Evolutionary conservation across 345 rosid species (phyloP), one percentile per base, ranked within the genome.

Genomic region (Sonneratia alba): DNA sequence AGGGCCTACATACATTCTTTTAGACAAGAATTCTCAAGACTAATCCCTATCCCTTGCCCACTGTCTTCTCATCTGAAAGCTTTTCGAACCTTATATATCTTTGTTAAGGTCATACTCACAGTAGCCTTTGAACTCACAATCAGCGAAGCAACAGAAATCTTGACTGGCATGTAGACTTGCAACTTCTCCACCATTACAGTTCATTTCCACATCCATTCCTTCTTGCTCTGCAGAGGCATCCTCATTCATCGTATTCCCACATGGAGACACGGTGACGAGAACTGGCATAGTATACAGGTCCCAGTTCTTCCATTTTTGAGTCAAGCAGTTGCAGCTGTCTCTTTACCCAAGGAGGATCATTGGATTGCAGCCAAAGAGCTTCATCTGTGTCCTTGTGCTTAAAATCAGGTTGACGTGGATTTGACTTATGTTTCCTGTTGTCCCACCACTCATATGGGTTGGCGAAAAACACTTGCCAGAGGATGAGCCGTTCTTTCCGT

Each of bases 361-460:
- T 69, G 22, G 80, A 74, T 34, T 37, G 16, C 62, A 88, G 59
- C 98, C 98, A 90, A 27, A 88, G 91, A 81, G 81, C 81, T 83
- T 90, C 96, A 45, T 81, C 74, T 40, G 95, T 92, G 73, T 77
- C 77, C 82, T 84, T 88, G 76, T 92, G 94, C 80, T 67, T 83
- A 68, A 92, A 90, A 81, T 92, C 96, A 15, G 98, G 96, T n/a
- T 74, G 70, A 36, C 51, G 43, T 22, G 88, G 78, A 64, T 78
- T 69, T 57, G 1, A 79, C 90, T 92, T 92, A 9, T n/a, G 16
- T 42, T 67, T 78, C 77, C 98, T 86, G 61, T 85, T 82, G 79
- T 92, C 96, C 91, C 90, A 92, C 98, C 98, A 91, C 67, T 87
- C 93, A n/a, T 71, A 59, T 34, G 93, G 96, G 72, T 75, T 88